phyloP scores from a whole-genome alignment of 305 asterid species.

The Ilex paraguariensis region DNA sequence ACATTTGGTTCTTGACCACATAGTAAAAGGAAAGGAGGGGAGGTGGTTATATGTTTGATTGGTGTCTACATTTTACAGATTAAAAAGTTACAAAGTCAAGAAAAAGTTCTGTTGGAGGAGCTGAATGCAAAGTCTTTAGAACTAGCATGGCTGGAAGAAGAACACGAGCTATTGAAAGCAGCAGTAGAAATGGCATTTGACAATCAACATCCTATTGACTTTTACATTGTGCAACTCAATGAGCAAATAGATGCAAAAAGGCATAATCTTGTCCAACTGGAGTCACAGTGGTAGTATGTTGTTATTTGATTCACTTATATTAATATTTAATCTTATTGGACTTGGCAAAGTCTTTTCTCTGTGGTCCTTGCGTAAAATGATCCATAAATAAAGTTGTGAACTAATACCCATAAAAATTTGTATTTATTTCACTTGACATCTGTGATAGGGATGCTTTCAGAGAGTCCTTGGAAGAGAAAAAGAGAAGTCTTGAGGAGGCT shows the following conservation, averaged over 20 bases:
- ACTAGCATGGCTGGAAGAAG: conserved; percentile 29
- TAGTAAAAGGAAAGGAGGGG: too few species aligned
- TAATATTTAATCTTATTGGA: conserved; percentile 5
- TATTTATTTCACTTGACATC: conserved; percentile 4
- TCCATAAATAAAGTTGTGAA: too few species aligned
- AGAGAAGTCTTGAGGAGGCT: conserved; percentile 35
- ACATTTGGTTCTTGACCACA: background rate
- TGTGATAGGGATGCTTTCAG: conserved; percentile 44
- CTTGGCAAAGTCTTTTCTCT: too few species aligned
- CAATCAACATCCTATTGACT: conserved; percentile 30
- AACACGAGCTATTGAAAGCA: conserved; percentile 37
- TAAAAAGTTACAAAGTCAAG: conserved; percentile 15
- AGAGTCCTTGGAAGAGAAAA: conserved; percentile 45
- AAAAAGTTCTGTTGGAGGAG: conserved; percentile 20
- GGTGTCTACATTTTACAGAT: conserved; percentile 4
- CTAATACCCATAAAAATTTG: background rate
- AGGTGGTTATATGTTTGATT: too few species aligned
- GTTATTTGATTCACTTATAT: conserved; percentile 2
- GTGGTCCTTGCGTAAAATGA: too few species aligned
- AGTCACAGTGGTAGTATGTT: conserved; percentile 48
- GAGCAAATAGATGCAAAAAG: conserved; percentile 44
- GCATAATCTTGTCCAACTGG: conserved; percentile 38
- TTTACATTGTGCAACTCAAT: conserved; percentile 41
- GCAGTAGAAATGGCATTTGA: conserved; percentile 39
- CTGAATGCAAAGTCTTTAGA: conserved; percentile 26